These are phyloP conservation scores for Porcisia deanei DNA, from an alignment of 208 protist genomes.

Conservation along the genomic window DNA sequence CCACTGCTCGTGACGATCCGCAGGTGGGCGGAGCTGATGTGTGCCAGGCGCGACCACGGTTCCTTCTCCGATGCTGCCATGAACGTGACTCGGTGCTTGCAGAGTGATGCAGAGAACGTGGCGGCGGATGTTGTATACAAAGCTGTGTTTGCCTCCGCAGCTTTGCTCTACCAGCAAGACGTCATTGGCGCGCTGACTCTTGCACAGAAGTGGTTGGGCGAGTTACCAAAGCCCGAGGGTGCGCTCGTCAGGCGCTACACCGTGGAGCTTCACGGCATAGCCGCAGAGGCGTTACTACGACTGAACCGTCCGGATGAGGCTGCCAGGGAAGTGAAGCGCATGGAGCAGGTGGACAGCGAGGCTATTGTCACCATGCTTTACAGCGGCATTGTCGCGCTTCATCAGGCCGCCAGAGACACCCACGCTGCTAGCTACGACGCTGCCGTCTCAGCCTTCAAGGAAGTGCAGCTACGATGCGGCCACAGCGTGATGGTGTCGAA, in stretches of 20 bases:
- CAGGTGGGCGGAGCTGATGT: slow-evolving; percentile 56
- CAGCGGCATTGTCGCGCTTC: slow-evolving; percentile 59
- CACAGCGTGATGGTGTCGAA: slow-evolving; percentile 77
- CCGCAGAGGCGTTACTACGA: slow-evolving; percentile 68
- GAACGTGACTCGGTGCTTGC: slow-evolving; percentile 32
- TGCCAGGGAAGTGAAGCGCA: slow-evolving; percentile 57
- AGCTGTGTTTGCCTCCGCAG: slow-evolving; percentile 55
- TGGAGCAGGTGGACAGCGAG: slow-evolving; percentile 88
- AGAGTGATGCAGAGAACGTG: slow-evolving; percentile 36
- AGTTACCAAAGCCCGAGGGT: slow-evolving; percentile 37
- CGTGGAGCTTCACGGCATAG: slow-evolving; percentile 64
- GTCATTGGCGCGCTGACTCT: slow-evolving; percentile 53
- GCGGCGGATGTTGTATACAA: slow-evolving; percentile 25
- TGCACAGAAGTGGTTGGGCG: slow-evolving; percentile 55
- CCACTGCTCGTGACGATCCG: slow-evolving; percentile 57
- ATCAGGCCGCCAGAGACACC: slow-evolving; percentile 46
- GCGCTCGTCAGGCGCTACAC: slow-evolving; percentile 28
- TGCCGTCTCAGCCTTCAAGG: slow-evolving; percentile 77
- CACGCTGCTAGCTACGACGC: slow-evolving; percentile 25
- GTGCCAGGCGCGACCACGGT: slow-evolving; percentile 27
- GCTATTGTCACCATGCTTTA: slow-evolving; percentile 73
- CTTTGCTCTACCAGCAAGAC: slow-evolving; percentile 50
- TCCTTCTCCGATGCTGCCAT: slow-evolving; percentile 12
- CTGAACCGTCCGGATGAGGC: slow-evolving; percentile 82
- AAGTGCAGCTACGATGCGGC: slow-evolving; percentile 71